Evolutionary conservation across 768 basidiomycete genomes (phyloP), one percentile per base, ranked within the genome.

Genomic region (Sarcodon sp.): DNA sequence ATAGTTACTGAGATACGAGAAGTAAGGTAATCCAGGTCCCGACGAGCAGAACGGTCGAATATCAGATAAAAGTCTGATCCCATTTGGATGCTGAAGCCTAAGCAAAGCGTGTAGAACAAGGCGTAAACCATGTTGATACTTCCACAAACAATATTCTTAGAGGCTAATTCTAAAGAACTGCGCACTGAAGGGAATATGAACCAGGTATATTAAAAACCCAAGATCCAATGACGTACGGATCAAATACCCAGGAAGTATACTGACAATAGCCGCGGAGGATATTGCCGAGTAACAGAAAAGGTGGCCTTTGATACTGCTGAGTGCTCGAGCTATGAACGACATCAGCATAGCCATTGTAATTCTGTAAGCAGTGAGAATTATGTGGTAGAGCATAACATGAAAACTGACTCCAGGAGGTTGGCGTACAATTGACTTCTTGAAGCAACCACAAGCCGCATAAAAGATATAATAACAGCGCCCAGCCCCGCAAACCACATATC

Each of bases 221-320:
- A 15, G 13, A 9, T 7, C n/a, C 6, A 27, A 10, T 12, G 36
- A 64, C 80, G 47, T 60, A 84, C 86, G 62, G 50, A 88, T 85
- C 44, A 87, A 71, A 64, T 83, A 90, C 1, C 86, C 88, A n/a
- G 89, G 88, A 38, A 92, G 72, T 51, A 92, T 90, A 34, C 85
- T 77, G 33, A 91, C 83, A 50, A 92, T 87, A 7, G 80, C 82
- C 48, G 87, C 74, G 6, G 87, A 88, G 0, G 89, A 89, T 47
- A 93, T 83, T 8, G 91, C 86, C 1, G 87, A 83, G 59, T 91
- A 93, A 57, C 90, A 93, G 63, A 94, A 92, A 39, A 86, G 70
- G 47, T 79, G 71, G 46, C 68, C 73, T 6, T 71, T 71, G 50
- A 89, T 87, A 53, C 83, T 86, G 49, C 87, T 84, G 31, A 94